These are phyloP conservation scores for Tubosaeta brunneosetosa DNA, from an alignment of 768 basidiomycete genomes.

Conservation along the genomic window DNA sequence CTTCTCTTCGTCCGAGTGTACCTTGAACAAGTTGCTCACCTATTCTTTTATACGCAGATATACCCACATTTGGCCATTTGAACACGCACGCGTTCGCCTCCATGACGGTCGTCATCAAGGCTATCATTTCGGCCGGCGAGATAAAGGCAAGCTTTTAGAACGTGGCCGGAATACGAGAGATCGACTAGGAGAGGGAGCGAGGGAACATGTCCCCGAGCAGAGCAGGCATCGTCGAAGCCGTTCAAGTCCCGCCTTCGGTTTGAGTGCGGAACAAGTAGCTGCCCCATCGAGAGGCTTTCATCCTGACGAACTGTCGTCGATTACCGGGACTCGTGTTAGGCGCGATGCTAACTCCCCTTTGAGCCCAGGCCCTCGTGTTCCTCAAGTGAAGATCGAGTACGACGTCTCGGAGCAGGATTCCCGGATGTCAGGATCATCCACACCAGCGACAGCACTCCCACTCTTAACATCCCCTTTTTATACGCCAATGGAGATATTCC, in stretches of 20 bases:
- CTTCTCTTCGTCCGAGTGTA: background rate
- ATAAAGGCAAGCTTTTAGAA: constrained; percentile 16
- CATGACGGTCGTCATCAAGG: constrained; percentile 34
- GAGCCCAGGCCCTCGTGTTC: constrained; percentile 3
- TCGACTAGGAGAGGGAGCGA: constrained; percentile 1
- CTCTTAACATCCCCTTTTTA: constrained; percentile 24
- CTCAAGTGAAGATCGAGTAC: constrained; percentile 22
- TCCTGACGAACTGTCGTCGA: constrained; percentile 5
- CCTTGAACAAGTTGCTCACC: constrained; percentile 3
- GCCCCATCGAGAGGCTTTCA: constrained; percentile 6
- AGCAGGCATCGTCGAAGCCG: constrained; percentile 16
- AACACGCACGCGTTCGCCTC: constrained; percentile 85
- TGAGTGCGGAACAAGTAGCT: background rate
- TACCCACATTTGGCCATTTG: constrained; percentile 96
- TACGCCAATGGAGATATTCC: constrained; percentile 24
- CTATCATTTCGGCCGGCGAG: constrained; percentile 24
- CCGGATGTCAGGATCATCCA: constrained; percentile 17
- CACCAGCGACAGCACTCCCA: constrained; percentile 20
- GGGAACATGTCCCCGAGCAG: constrained; percentile 1
- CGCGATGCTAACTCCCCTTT: background rate
- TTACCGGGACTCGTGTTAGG: background rate
- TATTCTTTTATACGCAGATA: constrained; percentile 47
- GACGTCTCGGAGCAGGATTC: constrained; percentile 19
- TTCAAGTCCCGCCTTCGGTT: constrained; percentile 16
- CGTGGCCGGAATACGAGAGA: constrained; percentile 13